A percentile compares a stretch with the other conserved stretches of the same genome.
phyloP scores from a whole-genome alignment of 2,329 filamentous ascomycete species.

The Capronia epimyces region DNA sequence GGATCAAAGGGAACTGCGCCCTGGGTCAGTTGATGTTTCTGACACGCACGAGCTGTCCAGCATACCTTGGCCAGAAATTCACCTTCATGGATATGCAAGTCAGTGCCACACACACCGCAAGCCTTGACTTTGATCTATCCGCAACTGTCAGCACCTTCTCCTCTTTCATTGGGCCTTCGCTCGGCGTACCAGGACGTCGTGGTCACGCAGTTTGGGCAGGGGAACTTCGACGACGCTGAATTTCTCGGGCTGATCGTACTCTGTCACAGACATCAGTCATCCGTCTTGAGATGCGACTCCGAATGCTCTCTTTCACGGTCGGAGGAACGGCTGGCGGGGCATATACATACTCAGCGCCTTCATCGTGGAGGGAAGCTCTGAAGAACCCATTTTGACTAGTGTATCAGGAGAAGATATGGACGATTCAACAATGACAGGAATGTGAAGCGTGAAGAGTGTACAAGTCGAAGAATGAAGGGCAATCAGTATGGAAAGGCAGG shows the following conservation, averaged over 20 bases:
- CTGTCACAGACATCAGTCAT: conserved; percentile 8
- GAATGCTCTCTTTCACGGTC: background rate
- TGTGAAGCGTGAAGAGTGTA: background rate
- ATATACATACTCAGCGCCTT: conserved; percentile 60
- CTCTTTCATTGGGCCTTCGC: background rate
- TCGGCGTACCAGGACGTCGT: conserved; percentile 50
- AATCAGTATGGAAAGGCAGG: background rate
- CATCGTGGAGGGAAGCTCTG: conserved; percentile 50
- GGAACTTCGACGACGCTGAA: conserved; percentile 59
- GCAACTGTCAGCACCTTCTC: conserved; percentile 27
- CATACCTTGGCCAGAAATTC: conserved; percentile 56
- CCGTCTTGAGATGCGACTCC: background rate
- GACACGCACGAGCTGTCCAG: conserved; percentile 7
- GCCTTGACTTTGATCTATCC: conserved; percentile 60
- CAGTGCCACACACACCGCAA: conserved; percentile 58
- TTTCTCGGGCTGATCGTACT: conserved; percentile 58
- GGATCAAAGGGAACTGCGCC: conserved; percentile 58
- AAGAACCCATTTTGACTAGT: conserved; percentile 32
- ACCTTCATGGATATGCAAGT: conserved; percentile 55
- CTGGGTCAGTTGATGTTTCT: conserved; percentile 10
- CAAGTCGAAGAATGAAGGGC: background rate
- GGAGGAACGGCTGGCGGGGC: conserved; percentile 24
- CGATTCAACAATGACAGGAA: conserved; percentile 2
- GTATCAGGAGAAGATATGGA: background rate
- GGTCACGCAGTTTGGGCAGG: conserved; percentile 55